Conservation (phyloP, 345 rosid genomes). For the Lepidium africanum region DNA sequence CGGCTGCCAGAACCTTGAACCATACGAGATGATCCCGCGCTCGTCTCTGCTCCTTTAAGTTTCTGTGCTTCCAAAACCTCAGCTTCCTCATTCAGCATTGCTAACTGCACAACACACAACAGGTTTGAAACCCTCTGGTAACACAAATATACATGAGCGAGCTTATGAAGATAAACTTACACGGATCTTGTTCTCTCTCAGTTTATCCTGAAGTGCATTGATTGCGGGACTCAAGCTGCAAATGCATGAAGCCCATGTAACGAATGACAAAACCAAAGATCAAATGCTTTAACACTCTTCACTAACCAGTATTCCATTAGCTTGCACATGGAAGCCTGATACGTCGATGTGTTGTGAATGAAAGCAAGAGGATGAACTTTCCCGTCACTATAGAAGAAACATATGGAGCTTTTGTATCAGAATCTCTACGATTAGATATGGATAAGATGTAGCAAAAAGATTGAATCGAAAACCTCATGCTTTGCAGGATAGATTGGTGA, state of each 20-base stretch:
- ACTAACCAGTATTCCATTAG: slow-evolving; percentile 91
- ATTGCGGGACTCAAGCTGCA: slow-evolving; percentile 93
- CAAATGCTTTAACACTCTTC: background rate
- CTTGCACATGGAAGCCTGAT: slow-evolving; percentile 96
- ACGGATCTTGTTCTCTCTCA: slow-evolving; percentile 84
- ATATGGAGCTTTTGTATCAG: background rate
- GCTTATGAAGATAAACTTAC: slow-evolving; percentile 29
- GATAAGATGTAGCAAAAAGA: background rate
- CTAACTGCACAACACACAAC: slow-evolving; percentile 38
- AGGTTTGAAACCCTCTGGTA: background rate
- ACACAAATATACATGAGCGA: background rate
- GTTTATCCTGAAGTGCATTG: slow-evolving; percentile 69
- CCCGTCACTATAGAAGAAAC: slow-evolving; percentile 44
- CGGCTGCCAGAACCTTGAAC: slow-evolving; percentile 40
- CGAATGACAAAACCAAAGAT: background rate
- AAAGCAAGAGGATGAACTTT: slow-evolving; percentile 82
- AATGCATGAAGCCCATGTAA: slow-evolving; percentile 9
- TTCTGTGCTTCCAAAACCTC: slow-evolving; percentile 53
- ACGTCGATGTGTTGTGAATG: slow-evolving; percentile 90
- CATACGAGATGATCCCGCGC: slow-evolving; percentile 35
- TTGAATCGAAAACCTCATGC: slow-evolving; percentile 44
- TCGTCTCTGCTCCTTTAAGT: slow-evolving; percentile 31
- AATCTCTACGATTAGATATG: slow-evolving; percentile 2
- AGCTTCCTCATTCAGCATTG: slow-evolving; percentile 55
- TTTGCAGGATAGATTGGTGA: slow-evolving; percentile 68